These are phyloP conservation scores for Cladosporium cucumerinum DNA, from an alignment of 2,329 filamentous ascomycete species.

Conservation along the genomic window DNA sequence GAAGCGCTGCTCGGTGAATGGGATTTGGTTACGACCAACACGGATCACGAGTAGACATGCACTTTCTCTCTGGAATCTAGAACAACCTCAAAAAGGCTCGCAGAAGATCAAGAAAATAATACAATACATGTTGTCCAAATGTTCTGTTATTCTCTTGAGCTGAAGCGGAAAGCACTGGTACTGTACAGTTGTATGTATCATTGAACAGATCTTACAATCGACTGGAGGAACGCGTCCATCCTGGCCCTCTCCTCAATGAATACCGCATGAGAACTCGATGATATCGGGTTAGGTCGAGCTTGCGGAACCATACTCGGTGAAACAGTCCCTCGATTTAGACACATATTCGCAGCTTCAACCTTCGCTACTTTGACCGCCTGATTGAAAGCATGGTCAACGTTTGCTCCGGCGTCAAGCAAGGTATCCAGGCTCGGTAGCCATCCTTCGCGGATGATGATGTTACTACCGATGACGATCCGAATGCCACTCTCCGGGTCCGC, in stretches of 20 bases:
- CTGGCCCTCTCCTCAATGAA: background rate
- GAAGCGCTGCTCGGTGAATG: background rate
- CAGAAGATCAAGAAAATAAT: too few relatives aligned
- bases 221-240: background rate
- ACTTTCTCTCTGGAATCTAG: too few relatives aligned
- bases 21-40: background rate
- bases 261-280: background rate
- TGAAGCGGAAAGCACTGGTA: too few relatives aligned
- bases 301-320: background rate
- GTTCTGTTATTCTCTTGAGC: too few relatives aligned
- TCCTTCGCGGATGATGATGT: background rate
- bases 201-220: background rate
- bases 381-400: background rate
- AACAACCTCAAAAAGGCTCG: too few relatives aligned
- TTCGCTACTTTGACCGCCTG: background rate
- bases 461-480: background rate
- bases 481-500: background rate
- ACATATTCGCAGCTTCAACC: slow-evolving; percentile 1
- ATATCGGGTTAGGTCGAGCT: background rate
- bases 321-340: background rate
- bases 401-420: slow-evolving; percentile 13
- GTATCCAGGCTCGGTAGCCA: slow-evolving; percentile 10
- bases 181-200: background rate
- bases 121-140: too few relatives aligned
- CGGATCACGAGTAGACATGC: background rate